Evolutionary conservation across 2,329 filamentous ascomycete species (phyloP).

Genomic region (Apiospora koreana): DNA sequence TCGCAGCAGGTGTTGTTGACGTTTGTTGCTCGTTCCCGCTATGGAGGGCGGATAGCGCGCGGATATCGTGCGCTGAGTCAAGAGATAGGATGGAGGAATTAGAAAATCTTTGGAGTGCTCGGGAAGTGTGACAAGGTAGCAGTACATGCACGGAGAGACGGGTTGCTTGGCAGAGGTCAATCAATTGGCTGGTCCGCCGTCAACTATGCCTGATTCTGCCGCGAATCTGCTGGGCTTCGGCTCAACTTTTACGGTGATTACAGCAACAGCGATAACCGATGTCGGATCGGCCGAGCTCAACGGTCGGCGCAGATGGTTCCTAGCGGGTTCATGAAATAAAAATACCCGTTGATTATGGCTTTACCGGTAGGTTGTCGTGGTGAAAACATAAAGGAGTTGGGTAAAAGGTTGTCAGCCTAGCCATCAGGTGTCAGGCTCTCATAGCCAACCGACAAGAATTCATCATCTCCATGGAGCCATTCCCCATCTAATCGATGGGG

Average conservation of each 20-base stretch:
- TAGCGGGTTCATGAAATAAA: not conserved
- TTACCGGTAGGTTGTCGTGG: not conserved
- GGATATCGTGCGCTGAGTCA: not conserved
- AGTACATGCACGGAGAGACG: not conserved
- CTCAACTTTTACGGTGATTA: constrained; percentile 2
- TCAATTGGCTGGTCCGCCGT: not conserved
- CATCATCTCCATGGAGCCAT: constrained; percentile 6
- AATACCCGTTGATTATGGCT: not conserved
- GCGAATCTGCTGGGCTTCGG: not conserved
- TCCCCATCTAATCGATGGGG: constrained; percentile 3
- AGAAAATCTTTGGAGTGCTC: not conserved
- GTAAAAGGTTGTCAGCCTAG: not conserved
- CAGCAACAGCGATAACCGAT: not conserved
- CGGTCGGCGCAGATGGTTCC: not conserved
- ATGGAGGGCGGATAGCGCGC: constrained; percentile 3
- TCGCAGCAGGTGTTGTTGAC: not conserved
- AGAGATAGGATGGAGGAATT: not conserved
- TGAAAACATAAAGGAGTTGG: not conserved
- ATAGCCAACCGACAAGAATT: constrained; percentile 3
- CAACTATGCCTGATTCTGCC: constrained; percentile 5
- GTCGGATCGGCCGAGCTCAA: constrained; percentile 1
- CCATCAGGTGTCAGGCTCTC: not conserved
- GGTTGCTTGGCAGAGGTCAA: not conserved
- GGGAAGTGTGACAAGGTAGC: not conserved
- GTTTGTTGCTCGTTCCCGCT: not conserved